Percentiles rank a stretch among this genome's conserved stretches.
phyloP scores from a whole-genome alignment of 768 basidiomycete species.

The Agrocybe pediades region DNA sequence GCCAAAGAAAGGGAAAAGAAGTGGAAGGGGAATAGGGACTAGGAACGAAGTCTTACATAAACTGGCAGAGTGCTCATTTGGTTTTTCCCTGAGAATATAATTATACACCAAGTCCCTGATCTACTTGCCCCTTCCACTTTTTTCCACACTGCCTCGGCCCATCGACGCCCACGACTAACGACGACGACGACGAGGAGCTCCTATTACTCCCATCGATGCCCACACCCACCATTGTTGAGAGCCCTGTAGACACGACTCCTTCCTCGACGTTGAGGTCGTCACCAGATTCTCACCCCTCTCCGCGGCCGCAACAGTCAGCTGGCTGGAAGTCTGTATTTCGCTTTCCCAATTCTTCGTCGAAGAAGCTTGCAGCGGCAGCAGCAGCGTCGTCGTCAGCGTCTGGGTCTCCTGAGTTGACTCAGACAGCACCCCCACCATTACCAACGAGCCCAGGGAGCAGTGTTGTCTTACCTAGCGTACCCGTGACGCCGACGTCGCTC shows the following conservation, averaged over 20 bases:
- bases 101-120: constrained; percentile 26
- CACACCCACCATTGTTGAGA: constrained; percentile 20
- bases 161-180: constrained; percentile 6
- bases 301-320: constrained; percentile 28
- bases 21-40: neutral
- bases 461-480: constrained; percentile 35
- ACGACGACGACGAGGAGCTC: constrained; percentile 15
- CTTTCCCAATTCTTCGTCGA: constrained; percentile 62
- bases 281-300: constrained; percentile 27
- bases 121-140: constrained; percentile 14
- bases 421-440: constrained; percentile 33
- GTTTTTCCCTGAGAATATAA: constrained; percentile 27
- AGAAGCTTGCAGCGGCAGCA: constrained; percentile 48
- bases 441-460: constrained; percentile 29
- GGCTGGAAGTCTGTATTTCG: constrained; percentile 80
- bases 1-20: neutral
- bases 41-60: constrained; percentile 30
- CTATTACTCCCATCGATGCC: constrained; percentile 26
- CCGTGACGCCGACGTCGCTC: constrained; percentile 48
- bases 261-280: constrained; percentile 15
- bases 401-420: constrained; percentile 21
- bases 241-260: constrained; percentile 21
- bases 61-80: constrained; percentile 13
- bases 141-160: constrained; percentile 15
- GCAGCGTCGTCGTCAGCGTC: constrained; percentile 57